Percentiles rank a stretch among this genome's conserved stretches.
Conservation (phyloP, 176 grass and related monocot species). For the Raddia distichophylla region DNA sequence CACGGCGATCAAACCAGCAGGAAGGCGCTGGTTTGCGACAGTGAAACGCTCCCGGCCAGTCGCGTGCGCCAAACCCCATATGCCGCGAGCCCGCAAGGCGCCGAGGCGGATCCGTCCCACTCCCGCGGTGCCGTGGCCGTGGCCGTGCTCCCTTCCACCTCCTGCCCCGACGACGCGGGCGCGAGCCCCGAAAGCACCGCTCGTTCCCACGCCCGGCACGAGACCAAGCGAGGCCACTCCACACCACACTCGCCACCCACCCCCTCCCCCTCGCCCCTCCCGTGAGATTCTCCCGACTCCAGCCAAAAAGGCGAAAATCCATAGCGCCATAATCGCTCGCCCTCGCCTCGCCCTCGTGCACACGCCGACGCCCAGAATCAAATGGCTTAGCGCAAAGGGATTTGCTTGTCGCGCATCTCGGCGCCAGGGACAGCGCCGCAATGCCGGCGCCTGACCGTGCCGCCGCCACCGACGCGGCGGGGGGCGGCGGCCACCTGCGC, state of each 20-base stretch:
- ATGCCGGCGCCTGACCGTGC: slow-evolving; percentile 51
- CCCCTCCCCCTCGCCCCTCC: slow-evolving; percentile 20
- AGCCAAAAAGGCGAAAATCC: slow-evolving; percentile 54
- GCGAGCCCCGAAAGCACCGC: slow-evolving; percentile 49
- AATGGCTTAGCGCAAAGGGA: slow-evolving; percentile 36
- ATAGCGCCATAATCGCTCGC: slow-evolving; percentile 48
- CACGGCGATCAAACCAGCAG: background rate
- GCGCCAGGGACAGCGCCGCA: background rate
- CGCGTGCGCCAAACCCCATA: background rate
- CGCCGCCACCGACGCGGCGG: slow-evolving; percentile 1
- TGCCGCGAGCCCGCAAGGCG: background rate
- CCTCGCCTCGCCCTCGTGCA: background rate
- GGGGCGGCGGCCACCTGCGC: slow-evolving; percentile 52
- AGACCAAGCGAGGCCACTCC: slow-evolving; percentile 23
- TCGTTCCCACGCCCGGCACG: slow-evolving; percentile 46
- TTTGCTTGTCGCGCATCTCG: background rate
- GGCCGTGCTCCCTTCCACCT: background rate
- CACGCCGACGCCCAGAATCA: background rate
- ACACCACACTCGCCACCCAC: slow-evolving; percentile 21
- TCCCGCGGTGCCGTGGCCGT: background rate
- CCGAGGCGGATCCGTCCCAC: slow-evolving; percentile 9
- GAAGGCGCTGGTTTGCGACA: background rate
- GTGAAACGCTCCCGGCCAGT: background rate
- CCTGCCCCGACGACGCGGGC: slow-evolving; percentile 37
- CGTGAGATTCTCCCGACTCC: slow-evolving; percentile 50